phyloP scores from a whole-genome alignment of 2,329 filamentous ascomycete species.

The Cadophora sp. region DNA sequence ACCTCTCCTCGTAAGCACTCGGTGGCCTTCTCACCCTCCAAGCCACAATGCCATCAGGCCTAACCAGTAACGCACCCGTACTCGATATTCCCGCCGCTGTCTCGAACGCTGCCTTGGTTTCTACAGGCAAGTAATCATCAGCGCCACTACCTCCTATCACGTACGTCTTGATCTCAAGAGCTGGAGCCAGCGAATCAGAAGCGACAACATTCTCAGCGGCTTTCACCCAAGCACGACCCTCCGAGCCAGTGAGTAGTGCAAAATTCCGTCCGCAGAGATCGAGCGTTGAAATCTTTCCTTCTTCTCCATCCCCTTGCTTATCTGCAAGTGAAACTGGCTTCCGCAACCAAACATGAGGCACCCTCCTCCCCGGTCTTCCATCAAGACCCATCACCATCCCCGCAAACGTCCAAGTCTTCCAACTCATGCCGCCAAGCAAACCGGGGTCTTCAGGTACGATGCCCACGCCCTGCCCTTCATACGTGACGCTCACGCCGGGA shows the following conservation, averaged over 20 bases:
- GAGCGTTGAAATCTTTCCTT: constrained; percentile 40
- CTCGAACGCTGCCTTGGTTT: constrained; percentile 31
- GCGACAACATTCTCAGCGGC: constrained; percentile 23
- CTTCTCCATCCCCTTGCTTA: constrained; percentile 27
- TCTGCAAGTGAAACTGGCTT: neutral
- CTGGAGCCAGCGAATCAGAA: constrained; percentile 4
- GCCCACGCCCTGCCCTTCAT: neutral
- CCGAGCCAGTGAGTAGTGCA: constrained; percentile 39
- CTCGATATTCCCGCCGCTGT: constrained; percentile 40
- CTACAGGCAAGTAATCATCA: constrained; percentile 2
- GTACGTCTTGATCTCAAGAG: constrained; percentile 29
- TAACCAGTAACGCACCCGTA: constrained; percentile 43
- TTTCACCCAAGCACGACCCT: constrained; percentile 29
- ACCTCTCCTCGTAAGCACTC: constrained; percentile 11
- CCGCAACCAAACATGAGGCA: constrained; percentile 45
- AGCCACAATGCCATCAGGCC: constrained; percentile 47
- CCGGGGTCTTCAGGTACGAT: constrained; percentile 23
- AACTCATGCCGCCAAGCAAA: constrained; percentile 20
- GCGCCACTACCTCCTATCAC: constrained; percentile 26
- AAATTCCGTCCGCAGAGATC: constrained; percentile 43
- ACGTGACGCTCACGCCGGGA: neutral
- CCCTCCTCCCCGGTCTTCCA: constrained; percentile 43
- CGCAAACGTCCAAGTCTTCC: constrained; percentile 40
- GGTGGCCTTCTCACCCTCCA: constrained; percentile 38
- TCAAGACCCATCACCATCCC: constrained; percentile 38